Conservation (phyloP, 179 eudicot genomes). For the Vitellaria paradoxa region DNA sequence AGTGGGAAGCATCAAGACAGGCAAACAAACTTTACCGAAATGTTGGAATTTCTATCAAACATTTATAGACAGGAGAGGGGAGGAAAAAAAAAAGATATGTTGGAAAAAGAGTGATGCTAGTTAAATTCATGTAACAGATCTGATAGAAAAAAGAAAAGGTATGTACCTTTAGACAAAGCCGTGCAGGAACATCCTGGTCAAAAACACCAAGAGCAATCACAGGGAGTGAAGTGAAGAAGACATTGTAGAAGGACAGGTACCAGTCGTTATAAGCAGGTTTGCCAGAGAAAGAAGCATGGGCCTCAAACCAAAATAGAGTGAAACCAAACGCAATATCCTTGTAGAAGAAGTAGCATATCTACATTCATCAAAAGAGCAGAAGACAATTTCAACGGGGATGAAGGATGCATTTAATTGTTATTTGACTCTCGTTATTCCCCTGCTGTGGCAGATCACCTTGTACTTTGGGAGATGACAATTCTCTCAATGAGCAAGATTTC, state of each 20-base stretch:
- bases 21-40: too few relatives aligned
- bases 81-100: too few relatives aligned
- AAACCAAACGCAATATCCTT: conserved; percentile 86
- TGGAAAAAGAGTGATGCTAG: too few relatives aligned
- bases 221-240: conserved; percentile 90
- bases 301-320: conserved; percentile 88
- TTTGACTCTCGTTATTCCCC: neutral
- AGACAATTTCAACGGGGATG: neutral
- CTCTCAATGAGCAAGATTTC: neutral
- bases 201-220: conserved; percentile 94
- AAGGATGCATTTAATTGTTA: neutral
- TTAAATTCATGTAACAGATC: too few relatives aligned
- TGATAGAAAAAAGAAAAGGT: neutral
- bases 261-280: conserved; percentile 89
- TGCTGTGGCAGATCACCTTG: neutral
- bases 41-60: too few relatives aligned
- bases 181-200: conserved; percentile 90
- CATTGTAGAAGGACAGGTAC: conserved; percentile 86
- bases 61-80: too few relatives aligned
- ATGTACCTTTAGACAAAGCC: conserved; percentile 74
- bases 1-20: too few relatives aligned
- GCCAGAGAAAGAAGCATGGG: conserved; percentile 82
- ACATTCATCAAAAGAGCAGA: conserved; percentile 20
- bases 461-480: neutral
- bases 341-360: conserved; percentile 95